Evolutionary conservation across 139 green algal species (phyloP).

Genomic region (Chlamydomonas eustigma): DNA sequence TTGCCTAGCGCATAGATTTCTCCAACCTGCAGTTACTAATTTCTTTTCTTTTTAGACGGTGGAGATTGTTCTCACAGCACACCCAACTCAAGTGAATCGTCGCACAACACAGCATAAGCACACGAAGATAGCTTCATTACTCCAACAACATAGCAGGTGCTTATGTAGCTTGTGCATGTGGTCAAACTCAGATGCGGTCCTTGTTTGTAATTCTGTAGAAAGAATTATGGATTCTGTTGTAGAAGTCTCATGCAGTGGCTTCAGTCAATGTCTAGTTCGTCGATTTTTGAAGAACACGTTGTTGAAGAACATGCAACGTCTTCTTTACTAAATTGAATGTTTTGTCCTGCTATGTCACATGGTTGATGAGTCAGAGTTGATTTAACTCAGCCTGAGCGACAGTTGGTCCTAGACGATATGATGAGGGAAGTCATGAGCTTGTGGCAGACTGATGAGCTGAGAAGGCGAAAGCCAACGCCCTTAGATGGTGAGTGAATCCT

Average conservation of each 20-base stretch:
- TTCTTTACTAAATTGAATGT: not conserved
- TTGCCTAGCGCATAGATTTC: too few species aligned
- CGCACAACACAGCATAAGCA: slow-evolving; percentile 91
- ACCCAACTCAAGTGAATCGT: slow-evolving; percentile 82
- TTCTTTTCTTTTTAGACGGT: slow-evolving; percentile 34
- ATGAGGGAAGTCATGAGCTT: slow-evolving; percentile 75
- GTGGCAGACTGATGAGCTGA: slow-evolving; percentile 95
- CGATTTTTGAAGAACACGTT: too few species aligned
- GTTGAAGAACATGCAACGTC: too few species aligned
- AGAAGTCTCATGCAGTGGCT: too few species aligned
- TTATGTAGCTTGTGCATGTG: too few species aligned
- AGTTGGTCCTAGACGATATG: slow-evolving; percentile 57
- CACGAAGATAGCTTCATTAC: slow-evolving; percentile 70
- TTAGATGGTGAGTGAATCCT: slow-evolving; percentile 73
- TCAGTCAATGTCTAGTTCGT: too few species aligned
- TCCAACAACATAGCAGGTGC: slow-evolving; percentile 73
- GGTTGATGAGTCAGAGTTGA: slow-evolving; percentile 34
- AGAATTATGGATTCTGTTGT: too few species aligned
- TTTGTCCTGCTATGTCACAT: slow-evolving; percentile 4
- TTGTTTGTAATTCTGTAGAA: too few species aligned
- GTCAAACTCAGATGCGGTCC: too few species aligned
- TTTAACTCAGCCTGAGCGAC: slow-evolving; percentile 55
- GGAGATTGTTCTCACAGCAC: slow-evolving; percentile 88
- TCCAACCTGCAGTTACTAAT: too few species aligned
- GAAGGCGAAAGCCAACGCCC: slow-evolving; percentile 79